These are phyloP conservation scores for Citrus trifoliata DNA, from an alignment of 345 rosid genomes.

Conservation along the genomic window DNA sequence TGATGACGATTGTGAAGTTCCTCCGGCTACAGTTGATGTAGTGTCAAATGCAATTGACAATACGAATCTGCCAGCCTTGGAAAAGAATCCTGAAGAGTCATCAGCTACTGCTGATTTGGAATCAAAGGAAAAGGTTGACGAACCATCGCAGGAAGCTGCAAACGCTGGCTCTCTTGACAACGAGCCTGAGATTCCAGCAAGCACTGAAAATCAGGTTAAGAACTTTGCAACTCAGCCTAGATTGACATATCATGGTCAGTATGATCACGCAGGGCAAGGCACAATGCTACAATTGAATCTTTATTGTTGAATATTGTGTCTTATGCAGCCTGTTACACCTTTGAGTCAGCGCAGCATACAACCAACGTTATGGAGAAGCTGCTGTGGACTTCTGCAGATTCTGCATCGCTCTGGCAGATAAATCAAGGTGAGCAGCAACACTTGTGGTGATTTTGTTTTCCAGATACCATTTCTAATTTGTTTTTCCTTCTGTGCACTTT, in stretches of 20 bases:
- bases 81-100: conserved; percentile 29
- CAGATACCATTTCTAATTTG: too few species aligned
- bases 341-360: conserved; percentile 13
- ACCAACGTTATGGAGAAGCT: conserved; percentile 67
- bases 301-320: not conserved
- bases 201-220: conserved; percentile 40
- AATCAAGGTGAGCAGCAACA: conserved; percentile 10
- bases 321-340: conserved; percentile 33
- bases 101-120: conserved; percentile 24
- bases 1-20: not conserved
- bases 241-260: not conserved
- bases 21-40: conserved; percentile 5
- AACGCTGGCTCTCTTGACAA: conserved; percentile 20
- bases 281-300: not conserved
- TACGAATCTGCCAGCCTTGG: conserved; percentile 11
- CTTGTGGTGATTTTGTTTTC: not conserved
- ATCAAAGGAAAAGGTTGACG: conserved; percentile 5
- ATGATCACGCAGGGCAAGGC: not conserved
- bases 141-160: not conserved
- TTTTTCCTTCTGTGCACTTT: too few species aligned
- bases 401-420: conserved; percentile 39
- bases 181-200: conserved; percentile 22
- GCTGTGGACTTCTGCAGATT: conserved; percentile 70
- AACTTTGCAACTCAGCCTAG: conserved; percentile 5
- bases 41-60: conserved; percentile 12